phyloP scores from a whole-genome alignment of 1,139 yeast genomes.

The Geotrichum candidum region DNA sequence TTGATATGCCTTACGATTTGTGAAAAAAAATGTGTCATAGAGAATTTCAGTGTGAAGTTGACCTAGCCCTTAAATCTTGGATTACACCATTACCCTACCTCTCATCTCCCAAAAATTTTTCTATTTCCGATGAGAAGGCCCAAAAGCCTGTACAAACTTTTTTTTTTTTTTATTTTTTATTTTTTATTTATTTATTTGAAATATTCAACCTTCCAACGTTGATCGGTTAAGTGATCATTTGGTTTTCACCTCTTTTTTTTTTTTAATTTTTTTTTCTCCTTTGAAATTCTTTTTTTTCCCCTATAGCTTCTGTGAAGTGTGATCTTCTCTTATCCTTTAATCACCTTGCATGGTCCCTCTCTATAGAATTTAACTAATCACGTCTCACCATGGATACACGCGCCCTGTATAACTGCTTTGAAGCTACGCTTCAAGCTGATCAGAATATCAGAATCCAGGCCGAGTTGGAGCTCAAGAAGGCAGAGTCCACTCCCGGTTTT shows the following conservation, averaged over 20 bases:
- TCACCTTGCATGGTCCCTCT: background rate
- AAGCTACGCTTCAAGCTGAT: constrained; percentile 72
- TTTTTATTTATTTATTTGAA: background rate
- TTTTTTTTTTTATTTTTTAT: background rate
- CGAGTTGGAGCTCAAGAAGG: constrained; percentile 56
- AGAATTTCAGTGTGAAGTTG: constrained; percentile 35
- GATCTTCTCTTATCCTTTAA: background rate
- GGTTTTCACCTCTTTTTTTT: background rate
- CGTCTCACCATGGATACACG: constrained; percentile 53
- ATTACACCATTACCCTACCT: background rate
- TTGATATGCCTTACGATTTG: background rate
- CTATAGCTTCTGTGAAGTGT: background rate
- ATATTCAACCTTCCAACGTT: background rate
- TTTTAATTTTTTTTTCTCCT: background rate
- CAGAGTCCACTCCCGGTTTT: constrained; percentile 62
- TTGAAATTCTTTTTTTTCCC: background rate
- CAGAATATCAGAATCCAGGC: constrained; percentile 59
- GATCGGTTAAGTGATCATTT: background rate
- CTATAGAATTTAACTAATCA: background rate
- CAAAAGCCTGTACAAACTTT: background rate
- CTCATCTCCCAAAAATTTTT: background rate
- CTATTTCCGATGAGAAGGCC: background rate
- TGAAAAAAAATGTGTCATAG: background rate
- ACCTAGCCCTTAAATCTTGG: constrained; percentile 45
- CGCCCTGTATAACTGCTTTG: constrained; percentile 66